Percentiles rank a stretch among this genome's conserved stretches.
Evolutionary conservation across 148 eudicot species (phyloP).

Genomic region (Mesembryanthemum crystallinum): DNA sequence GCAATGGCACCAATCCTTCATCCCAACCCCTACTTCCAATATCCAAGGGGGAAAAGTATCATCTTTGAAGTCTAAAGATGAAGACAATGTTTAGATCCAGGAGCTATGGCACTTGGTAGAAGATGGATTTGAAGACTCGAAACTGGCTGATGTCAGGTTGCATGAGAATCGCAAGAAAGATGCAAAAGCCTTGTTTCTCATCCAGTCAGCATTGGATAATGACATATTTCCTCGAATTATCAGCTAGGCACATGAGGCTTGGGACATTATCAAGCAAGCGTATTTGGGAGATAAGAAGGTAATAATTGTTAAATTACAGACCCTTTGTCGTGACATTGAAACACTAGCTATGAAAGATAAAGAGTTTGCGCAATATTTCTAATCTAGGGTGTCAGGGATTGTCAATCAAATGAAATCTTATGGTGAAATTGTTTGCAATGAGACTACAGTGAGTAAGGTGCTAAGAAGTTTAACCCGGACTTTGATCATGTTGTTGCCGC

Average conservation of each 20-base stretch:
- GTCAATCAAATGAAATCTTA: background rate
- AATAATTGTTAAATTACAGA: slow-evolving; percentile 1
- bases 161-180: slow-evolving; percentile 5
- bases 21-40: background rate
- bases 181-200: slow-evolving; percentile 8
- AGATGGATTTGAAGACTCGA: background rate
- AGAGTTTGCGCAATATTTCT: background rate
- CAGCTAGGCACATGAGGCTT: background rate
- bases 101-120: slow-evolving; percentile 13
- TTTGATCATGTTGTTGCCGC: slow-evolving; percentile 19
- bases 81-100: slow-evolving; percentile 7
- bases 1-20: background rate
- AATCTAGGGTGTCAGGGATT: background rate
- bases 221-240: slow-evolving; percentile 10
- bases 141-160: background rate
- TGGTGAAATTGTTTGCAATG: slow-evolving; percentile 1
- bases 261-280: slow-evolving; percentile 9
- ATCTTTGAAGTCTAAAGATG: slow-evolving; percentile 20
- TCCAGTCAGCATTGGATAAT: slow-evolving; percentile 13
- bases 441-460: slow-evolving; percentile 11
- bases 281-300: slow-evolving; percentile 14
- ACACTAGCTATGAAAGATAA: slow-evolving; percentile 6
- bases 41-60: background rate
- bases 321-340: slow-evolving; percentile 12
- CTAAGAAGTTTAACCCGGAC: slow-evolving; percentile 5